Conservation (phyloP, 1,139 yeast species). For the Kodamaea sp. region DNA sequence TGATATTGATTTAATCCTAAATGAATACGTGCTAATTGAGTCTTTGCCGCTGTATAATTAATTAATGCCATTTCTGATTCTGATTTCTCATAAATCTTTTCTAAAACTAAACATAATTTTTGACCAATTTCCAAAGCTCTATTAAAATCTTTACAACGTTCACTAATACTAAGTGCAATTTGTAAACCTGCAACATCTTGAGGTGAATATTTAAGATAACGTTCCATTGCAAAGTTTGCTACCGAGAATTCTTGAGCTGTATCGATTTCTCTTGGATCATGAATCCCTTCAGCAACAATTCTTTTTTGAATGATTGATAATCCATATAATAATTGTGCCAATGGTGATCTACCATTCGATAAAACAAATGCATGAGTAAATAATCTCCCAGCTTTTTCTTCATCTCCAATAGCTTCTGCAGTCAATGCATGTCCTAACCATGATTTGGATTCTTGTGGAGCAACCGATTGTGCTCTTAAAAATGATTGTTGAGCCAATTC, state of each 20-base stretch:
- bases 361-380: slow-evolving; percentile 76
- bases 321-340: slow-evolving; percentile 72
- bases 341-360: slow-evolving; percentile 70
- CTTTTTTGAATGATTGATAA: slow-evolving; percentile 49
- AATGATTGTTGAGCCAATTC: slow-evolving; percentile 74
- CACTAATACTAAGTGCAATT: slow-evolving; percentile 58
- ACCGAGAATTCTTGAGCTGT: slow-evolving; percentile 63
- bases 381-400: slow-evolving; percentile 47
- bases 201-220: slow-evolving; percentile 67
- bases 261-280: slow-evolving; percentile 51
- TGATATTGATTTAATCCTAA: slow-evolving; percentile 57
- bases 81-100: slow-evolving; percentile 52
- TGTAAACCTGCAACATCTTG: slow-evolving; percentile 59
- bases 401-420: slow-evolving; percentile 56
- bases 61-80: slow-evolving; percentile 48
- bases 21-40: slow-evolving; percentile 67
- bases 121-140: slow-evolving; percentile 49
- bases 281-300: slow-evolving; percentile 24
- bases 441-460: slow-evolving; percentile 72
- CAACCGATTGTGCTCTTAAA: slow-evolving; percentile 70
- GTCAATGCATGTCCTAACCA: slow-evolving; percentile 88
- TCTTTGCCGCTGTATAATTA: slow-evolving; percentile 56
- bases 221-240: slow-evolving; percentile 70
- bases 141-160: slow-evolving; percentile 63
- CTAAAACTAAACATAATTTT: slow-evolving; percentile 49